phyloP scores from a whole-genome alignment of 306 rosid species.

The Alnus rubra region DNA sequence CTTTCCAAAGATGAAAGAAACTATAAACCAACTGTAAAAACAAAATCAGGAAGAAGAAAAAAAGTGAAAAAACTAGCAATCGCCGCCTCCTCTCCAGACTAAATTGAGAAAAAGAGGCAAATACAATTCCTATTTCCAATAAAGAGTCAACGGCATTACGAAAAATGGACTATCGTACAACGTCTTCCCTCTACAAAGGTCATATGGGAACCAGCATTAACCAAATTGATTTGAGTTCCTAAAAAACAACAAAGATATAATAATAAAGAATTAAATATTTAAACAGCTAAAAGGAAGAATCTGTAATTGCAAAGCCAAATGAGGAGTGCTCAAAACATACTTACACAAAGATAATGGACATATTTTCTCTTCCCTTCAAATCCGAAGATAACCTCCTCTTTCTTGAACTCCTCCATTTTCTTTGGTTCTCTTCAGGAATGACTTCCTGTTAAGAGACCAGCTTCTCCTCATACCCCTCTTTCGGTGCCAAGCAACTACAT shows the following conservation, averaged over 20 bases:
- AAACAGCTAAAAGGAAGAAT: neutral
- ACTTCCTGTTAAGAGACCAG: constrained; percentile 83
- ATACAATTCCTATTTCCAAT: neutral
- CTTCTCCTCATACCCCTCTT: constrained; percentile 42
- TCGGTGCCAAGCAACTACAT: constrained; percentile 57
- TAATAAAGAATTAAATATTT: neutral
- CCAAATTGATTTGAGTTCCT: constrained; percentile 3
- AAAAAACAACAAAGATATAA: neutral
- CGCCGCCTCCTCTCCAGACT: neutral
- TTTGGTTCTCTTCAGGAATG: constrained; percentile 58
- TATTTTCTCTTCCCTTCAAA: constrained; percentile 37
- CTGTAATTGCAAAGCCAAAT: neutral
- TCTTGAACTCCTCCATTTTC: constrained; percentile 40
- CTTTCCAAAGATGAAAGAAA: constrained; percentile 8
- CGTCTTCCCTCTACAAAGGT: neutral
- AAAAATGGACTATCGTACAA: neutral
- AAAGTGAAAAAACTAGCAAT: neutral
- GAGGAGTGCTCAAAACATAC: neutral
- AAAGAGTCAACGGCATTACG: neutral
- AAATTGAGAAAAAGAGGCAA: neutral
- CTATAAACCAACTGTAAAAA: neutral
- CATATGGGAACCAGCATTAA: neutral
- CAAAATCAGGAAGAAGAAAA: neutral
- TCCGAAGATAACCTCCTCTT: constrained; percentile 78
- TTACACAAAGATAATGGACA: constrained; percentile 9